Conservation (phyloP, 2,329 filamentous ascomycete species). For the Teratosphaeria epicoccoides region DNA sequence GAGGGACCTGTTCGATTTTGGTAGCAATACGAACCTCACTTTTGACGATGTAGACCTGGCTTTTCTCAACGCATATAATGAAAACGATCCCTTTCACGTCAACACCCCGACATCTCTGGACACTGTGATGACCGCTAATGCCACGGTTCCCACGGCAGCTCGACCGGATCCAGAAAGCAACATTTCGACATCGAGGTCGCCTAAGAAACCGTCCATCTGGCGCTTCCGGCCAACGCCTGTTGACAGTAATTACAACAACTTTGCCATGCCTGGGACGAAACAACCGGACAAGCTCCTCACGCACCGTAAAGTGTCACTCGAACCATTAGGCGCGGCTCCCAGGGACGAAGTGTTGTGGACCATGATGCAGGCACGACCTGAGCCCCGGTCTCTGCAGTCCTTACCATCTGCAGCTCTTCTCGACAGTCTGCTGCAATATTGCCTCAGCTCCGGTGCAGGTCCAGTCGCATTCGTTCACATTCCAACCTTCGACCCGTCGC, state of each 20-base stretch:
- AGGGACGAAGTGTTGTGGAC: neutral
- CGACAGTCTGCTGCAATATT: neutral
- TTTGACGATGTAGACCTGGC: neutral
- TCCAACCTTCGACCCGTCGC: neutral
- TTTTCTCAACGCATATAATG: neutral
- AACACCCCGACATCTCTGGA: neutral
- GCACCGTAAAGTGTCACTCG: neutral
- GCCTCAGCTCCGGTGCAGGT: neutral
- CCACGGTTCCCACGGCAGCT: neutral
- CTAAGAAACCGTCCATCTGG: neutral
- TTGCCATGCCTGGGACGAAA: neutral
- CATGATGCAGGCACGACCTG: neutral
- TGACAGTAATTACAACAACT: neutral
- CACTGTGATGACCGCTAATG: neutral
- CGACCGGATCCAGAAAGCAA: neutral
- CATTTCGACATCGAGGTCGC: neutral
- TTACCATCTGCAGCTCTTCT: neutral
- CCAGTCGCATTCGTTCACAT: neutral
- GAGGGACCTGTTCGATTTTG: neutral
- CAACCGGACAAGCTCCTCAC: neutral
- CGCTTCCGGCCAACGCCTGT: neutral
- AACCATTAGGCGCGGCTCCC: neutral
- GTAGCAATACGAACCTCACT: neutral
- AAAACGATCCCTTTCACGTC: neutral
- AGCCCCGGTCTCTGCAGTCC: neutral